Evolutionary conservation across 495 filamentous ascomycete species (phyloP).

Genomic region (Penicillium bovifimosum): DNA sequence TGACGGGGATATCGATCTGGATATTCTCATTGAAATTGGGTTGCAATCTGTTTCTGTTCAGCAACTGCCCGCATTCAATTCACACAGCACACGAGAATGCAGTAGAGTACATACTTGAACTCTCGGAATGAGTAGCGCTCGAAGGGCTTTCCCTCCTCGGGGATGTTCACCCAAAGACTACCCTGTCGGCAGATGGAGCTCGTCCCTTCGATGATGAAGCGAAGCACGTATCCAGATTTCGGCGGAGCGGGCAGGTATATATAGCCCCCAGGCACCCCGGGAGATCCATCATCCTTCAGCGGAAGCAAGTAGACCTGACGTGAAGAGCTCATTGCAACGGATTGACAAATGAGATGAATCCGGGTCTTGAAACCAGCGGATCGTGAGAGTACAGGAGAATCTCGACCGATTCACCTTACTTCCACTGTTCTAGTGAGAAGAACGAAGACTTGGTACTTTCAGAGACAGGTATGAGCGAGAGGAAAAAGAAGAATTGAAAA

Average conservation of each 20-base stretch:
- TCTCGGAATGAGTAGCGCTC: slow-evolving; percentile 70
- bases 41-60: slow-evolving; percentile 56
- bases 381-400: slow-evolving; percentile 6
- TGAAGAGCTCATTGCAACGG: slow-evolving; percentile 25
- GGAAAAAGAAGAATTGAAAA: not conserved
- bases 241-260: slow-evolving; percentile 81
- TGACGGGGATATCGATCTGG: slow-evolving; percentile 81
- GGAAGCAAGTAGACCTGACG: slow-evolving; percentile 75
- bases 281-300: slow-evolving; percentile 86
- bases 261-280: slow-evolving; percentile 82
- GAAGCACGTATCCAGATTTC: slow-evolving; percentile 65
- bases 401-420: slow-evolving; percentile 4
- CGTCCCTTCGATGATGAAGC: slow-evolving; percentile 92
- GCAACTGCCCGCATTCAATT: slow-evolving; percentile 3
- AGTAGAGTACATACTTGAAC: slow-evolving; percentile 59
- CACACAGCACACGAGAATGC: not conserved
- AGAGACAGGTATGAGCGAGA: not conserved
- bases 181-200: slow-evolving; percentile 93
- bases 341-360: not conserved
- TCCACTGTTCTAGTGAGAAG: not conserved
- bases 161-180: slow-evolving; percentile 93
- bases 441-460: not conserved
- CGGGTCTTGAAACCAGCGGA: not conserved
- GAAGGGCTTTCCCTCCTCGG: slow-evolving; percentile 67
- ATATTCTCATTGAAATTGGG: slow-evolving; percentile 91